These are phyloP conservation scores for Aspergillus sp. DNA, from an alignment of 2,329 filamentous ascomycete genomes.

Conservation along the genomic window DNA sequence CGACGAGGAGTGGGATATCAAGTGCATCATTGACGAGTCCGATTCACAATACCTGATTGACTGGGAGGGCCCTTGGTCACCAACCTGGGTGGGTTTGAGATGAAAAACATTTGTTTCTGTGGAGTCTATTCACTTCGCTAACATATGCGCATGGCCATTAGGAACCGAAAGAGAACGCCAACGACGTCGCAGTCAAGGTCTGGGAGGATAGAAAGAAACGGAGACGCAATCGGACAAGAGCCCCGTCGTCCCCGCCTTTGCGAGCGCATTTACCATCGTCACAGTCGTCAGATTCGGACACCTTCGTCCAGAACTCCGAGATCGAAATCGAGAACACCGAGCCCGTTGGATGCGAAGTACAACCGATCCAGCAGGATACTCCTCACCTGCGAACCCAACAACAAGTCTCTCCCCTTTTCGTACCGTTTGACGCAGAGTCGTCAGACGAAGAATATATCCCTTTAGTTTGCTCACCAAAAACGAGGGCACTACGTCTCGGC, in stretches of 20 bases:
- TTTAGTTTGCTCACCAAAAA: not conserved
- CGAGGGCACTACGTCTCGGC: not conserved
- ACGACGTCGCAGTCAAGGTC: conserved; percentile 19
- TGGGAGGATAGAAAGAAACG: conserved; percentile 23
- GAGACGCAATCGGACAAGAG: conserved; percentile 3
- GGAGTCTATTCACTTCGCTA: conserved; percentile 1
- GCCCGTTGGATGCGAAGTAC: conserved; percentile 1
- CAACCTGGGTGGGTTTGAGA: conserved; percentile 31
- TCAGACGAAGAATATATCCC: not conserved
- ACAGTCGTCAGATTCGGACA: not conserved
- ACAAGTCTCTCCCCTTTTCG: conserved; percentile 14
- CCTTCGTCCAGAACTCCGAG: not conserved
- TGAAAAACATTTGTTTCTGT: not conserved
- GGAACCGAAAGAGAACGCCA: conserved; percentile 32
- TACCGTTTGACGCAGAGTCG: conserved; percentile 5
- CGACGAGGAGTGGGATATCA: conserved; percentile 28
- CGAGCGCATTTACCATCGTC: not conserved
- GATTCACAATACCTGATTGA: conserved; percentile 31
- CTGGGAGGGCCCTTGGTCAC: conserved; percentile 31
- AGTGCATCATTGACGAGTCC: conserved; percentile 31
- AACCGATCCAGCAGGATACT: not conserved
- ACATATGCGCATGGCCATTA: conserved; percentile 7
- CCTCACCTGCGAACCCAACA: not conserved
- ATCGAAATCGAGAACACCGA: not conserved
- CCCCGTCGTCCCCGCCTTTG: conserved; percentile 2